Evolutionary conservation across 2,329 filamentous ascomycete species (phyloP).

Genomic region (Penicillium sp.): DNA sequence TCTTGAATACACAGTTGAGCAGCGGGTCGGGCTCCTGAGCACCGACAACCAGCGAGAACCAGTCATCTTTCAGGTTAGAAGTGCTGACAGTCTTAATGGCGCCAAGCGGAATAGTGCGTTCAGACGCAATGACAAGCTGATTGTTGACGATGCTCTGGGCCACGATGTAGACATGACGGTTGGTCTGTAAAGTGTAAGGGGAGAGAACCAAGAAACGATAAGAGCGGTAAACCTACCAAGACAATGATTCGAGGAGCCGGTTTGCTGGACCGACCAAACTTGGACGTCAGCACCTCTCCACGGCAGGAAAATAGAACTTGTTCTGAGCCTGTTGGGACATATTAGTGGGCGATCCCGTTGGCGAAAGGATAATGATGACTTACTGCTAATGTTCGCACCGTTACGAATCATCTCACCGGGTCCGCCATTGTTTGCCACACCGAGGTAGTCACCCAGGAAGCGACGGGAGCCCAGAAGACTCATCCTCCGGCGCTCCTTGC

Average conservation of each 20-base stretch:
- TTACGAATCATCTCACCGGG: conserved; percentile 75
- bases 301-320: conserved; percentile 82
- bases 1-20: conserved; percentile 90
- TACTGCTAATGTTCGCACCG: conserved; percentile 63
- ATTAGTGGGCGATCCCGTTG: neutral
- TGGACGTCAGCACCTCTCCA: conserved; percentile 82
- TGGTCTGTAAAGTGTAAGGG: conserved; percentile 50
- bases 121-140: conserved; percentile 72
- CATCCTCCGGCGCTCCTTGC: conserved; percentile 86
- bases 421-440: conserved; percentile 72
- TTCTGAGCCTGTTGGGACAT: conserved; percentile 48
- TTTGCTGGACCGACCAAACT: conserved; percentile 95
- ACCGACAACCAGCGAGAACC: conserved; percentile 88
- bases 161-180: conserved; percentile 81
- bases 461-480: conserved; percentile 85
- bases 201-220: neutral
- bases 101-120: conserved; percentile 75
- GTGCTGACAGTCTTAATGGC: conserved; percentile 81
- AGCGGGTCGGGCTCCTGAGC: conserved; percentile 90
- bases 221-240: conserved; percentile 45
- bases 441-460: conserved; percentile 92
- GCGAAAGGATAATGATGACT: conserved; percentile 26
- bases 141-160: conserved; percentile 77
- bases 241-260: conserved; percentile 78
- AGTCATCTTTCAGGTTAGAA: conserved; percentile 84